phyloP scores from a whole-genome alignment of 2,329 filamentous ascomycete species.

The Ceratocystis eucalypticola region DNA sequence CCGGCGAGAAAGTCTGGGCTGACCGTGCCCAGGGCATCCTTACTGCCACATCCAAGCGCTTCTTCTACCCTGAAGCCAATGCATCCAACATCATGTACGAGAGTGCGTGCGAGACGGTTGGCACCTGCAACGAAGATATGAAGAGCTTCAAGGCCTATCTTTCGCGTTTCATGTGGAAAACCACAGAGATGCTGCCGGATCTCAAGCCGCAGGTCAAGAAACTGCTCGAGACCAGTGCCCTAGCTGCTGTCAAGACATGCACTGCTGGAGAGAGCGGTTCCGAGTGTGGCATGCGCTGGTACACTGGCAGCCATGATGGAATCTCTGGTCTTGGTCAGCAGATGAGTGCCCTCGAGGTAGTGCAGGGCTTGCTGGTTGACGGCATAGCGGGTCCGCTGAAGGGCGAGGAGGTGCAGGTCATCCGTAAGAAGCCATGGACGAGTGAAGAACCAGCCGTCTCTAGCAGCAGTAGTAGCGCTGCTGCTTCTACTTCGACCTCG shows the following conservation, averaged over 20 bases:
- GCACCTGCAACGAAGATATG: slow-evolving; percentile 49
- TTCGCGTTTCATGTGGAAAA: slow-evolving; percentile 49
- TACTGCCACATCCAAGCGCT: slow-evolving; percentile 35
- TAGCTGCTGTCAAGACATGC: slow-evolving; percentile 44
- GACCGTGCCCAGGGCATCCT: slow-evolving; percentile 40
- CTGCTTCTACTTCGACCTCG: background rate
- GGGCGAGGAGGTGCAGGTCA: slow-evolving; percentile 35
- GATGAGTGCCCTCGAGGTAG: slow-evolving; percentile 49
- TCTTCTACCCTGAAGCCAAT: slow-evolving; percentile 40
- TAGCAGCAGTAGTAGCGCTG: background rate
- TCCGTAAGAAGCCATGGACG: slow-evolving; percentile 24
- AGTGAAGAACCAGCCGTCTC: background rate
- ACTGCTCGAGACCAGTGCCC: slow-evolving; percentile 38
- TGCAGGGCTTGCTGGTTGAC: slow-evolving; percentile 44
- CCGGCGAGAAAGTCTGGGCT: slow-evolving; percentile 39
- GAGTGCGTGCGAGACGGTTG: slow-evolving; percentile 46
- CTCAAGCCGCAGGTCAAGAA: slow-evolving; percentile 35
- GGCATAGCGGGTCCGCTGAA: slow-evolving; percentile 34
- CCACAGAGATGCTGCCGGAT: slow-evolving; percentile 42
- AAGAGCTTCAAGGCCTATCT: slow-evolving; percentile 56
- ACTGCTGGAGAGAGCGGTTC: slow-evolving; percentile 39
- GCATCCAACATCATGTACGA: slow-evolving; percentile 51
- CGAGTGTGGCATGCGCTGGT: slow-evolving; percentile 51
- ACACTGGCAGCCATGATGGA: slow-evolving; percentile 42
- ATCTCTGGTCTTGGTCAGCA: slow-evolving; percentile 46